These are phyloP conservation scores for Paecilomyces variotii DNA, from an alignment of 2,329 filamentous ascomycete species.

Conservation along the genomic window DNA sequence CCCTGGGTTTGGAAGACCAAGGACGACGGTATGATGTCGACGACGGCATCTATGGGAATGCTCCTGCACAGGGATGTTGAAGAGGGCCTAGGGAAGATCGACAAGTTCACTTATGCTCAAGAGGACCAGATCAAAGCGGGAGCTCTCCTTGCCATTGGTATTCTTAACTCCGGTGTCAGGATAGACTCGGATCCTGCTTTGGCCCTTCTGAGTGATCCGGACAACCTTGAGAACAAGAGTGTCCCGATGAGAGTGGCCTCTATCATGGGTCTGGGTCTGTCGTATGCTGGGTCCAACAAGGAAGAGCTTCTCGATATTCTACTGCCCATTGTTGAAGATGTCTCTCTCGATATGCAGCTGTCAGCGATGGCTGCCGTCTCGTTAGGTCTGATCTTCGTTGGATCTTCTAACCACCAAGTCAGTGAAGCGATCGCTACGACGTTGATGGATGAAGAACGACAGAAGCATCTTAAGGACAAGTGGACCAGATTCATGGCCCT, in stretches of 20 bases:
- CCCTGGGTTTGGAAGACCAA: constrained; percentile 99
- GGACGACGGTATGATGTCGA: constrained; percentile 94
- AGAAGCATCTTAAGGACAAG: constrained; percentile 88
- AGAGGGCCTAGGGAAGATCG: constrained; percentile 82
- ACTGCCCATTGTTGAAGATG: constrained; percentile 78
- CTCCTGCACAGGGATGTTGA: constrained; percentile 92
- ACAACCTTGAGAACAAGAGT: constrained; percentile 72
- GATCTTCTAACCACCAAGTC: constrained; percentile 83
- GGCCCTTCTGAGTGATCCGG: constrained; percentile 71
- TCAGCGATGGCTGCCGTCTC: constrained; percentile 93
- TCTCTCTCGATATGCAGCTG: constrained; percentile 82
- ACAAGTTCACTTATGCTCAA: constrained; percentile 80
- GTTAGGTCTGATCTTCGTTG: constrained; percentile 84
- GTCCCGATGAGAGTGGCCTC: constrained; percentile 70
- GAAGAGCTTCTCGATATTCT: constrained; percentile 79
- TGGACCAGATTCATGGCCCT: constrained; percentile 97
- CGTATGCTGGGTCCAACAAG: constrained; percentile 91
- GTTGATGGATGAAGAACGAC: constrained; percentile 85
- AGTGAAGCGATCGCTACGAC: constrained; percentile 88
- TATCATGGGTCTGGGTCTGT: constrained; percentile 92
- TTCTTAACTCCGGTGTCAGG: constrained; percentile 87
- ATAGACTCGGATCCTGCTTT: constrained; percentile 85
- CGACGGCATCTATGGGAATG: constrained; percentile 85
- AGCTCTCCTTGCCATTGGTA: constrained; percentile 85
- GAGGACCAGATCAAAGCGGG: constrained; percentile 86